Conservation (phyloP, 805 yeast species). For the Torulaspora quercuum region DNA sequence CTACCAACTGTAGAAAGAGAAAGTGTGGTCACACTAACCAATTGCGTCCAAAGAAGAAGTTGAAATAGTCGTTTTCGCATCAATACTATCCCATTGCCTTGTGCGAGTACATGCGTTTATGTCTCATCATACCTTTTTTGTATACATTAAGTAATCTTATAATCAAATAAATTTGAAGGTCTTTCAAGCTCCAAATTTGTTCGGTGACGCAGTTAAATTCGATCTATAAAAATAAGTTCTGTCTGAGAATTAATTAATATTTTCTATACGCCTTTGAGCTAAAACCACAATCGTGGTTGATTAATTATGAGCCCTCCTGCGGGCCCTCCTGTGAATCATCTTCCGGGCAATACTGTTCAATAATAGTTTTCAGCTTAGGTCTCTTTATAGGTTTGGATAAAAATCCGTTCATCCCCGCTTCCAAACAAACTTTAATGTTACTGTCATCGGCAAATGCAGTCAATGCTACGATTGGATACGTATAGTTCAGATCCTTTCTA, state of each 20-base stretch:
- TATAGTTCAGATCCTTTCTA: conserved; percentile 56
- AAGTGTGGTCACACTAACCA: conserved; percentile 99
- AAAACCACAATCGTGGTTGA: too few species aligned
- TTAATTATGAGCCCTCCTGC: too few species aligned
- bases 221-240: too few species aligned
- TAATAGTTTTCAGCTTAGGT: conserved; percentile 57
- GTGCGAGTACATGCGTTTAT: conserved; percentile 17
- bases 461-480: conserved; percentile 82
- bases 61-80: conserved; percentile 65
- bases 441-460: conserved; percentile 95
- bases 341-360: conserved; percentile 34
- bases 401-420: conserved; percentile 91
- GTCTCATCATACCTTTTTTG: conserved; percentile 17
- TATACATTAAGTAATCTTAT: conserved; percentile 18
- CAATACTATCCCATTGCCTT: conserved; percentile 8
- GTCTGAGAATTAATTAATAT: too few species aligned
- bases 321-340: too few species aligned
- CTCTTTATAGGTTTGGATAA: conserved; percentile 84
- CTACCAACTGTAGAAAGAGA: conserved; percentile 99
- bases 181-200: conserved; percentile 1
- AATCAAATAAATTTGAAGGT: conserved; percentile 17
- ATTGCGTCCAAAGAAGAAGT: conserved; percentile 99
- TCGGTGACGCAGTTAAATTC: too few species aligned
- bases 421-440: conserved; percentile 78
- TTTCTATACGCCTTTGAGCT: too few species aligned